phyloP scores from a whole-genome alignment of 257 asterid species.

The Salvia splendens region DNA sequence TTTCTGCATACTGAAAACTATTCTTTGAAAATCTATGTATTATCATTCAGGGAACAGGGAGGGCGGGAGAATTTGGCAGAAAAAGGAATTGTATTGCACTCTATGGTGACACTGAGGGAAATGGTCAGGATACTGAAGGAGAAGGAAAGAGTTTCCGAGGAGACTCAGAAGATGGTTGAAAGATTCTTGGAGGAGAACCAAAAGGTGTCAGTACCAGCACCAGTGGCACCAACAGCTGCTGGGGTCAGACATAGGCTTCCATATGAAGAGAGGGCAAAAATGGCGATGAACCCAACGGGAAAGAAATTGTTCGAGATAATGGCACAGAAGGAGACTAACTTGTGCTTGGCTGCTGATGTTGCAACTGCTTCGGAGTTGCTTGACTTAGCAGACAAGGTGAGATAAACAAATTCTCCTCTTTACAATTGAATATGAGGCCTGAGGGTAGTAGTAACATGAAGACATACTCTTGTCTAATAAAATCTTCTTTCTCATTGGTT shows the following conservation, averaged over 20 bases:
- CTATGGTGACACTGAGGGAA: constrained; percentile 86
- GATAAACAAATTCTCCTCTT: not conserved
- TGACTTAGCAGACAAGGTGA: constrained; percentile 81
- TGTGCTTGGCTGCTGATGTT: constrained; percentile 98
- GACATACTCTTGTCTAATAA: constrained; percentile 4
- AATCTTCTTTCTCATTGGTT: constrained; percentile 11
- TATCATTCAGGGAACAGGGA: constrained; percentile 79
- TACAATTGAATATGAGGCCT: not conserved
- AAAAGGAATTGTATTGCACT: constrained; percentile 77
- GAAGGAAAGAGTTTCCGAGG: constrained; percentile 90
- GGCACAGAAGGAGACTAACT: constrained; percentile 76
- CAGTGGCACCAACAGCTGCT: constrained; percentile 36
- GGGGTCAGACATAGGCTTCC: constrained; percentile 51
- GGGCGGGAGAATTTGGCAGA: constrained; percentile 91
- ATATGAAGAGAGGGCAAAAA: constrained; percentile 74
- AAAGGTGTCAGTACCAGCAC: constrained; percentile 62
- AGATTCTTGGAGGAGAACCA: constrained; percentile 81
- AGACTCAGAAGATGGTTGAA: constrained; percentile 75
- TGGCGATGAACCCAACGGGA: constrained; percentile 83
- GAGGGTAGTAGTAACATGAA: constrained; percentile 14
- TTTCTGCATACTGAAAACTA: not conserved
- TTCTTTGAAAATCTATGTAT: constrained; percentile 23
- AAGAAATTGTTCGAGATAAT: constrained; percentile 87
- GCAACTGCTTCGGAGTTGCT: constrained; percentile 89
- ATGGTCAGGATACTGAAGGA: constrained; percentile 89